These are phyloP conservation scores for Tylopilus orsonianus DNA, from an alignment of 1,284 basidiomycete genomes.

Conservation along the genomic window DNA sequence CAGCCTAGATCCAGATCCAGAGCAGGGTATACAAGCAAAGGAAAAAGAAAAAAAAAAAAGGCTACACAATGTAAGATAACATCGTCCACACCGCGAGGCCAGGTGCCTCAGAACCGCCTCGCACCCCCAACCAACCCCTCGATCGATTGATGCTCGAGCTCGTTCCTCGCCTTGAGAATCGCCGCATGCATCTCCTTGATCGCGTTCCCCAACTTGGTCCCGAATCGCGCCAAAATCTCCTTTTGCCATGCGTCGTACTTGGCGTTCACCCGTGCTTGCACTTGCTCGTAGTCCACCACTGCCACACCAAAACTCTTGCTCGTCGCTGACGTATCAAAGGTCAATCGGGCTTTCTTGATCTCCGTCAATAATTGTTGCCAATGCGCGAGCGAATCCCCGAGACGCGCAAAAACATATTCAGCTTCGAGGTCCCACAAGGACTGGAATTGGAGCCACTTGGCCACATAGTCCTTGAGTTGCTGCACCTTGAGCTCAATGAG, in stretches of 20 bases:
- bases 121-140: constrained; percentile 53
- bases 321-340: constrained; percentile 96
- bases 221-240: constrained; percentile 91
- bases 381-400: constrained; percentile 88
- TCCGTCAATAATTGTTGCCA: constrained; percentile 97
- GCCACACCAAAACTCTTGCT: constrained; percentile 91
- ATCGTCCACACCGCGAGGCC: not conserved
- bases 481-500: constrained; percentile 89
- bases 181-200: constrained; percentile 97
- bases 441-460: constrained; percentile 98
- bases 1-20: constrained; percentile 21
- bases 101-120: constrained; percentile 42
- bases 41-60: not conserved
- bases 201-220: constrained; percentile 85
- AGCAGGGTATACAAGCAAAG: constrained; percentile 9
- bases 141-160: constrained; percentile 85
- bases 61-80: not conserved
- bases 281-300: constrained; percentile 96
- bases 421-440: constrained; percentile 98
- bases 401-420: constrained; percentile 92
- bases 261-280: constrained; percentile 95
- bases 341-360: constrained; percentile 94
- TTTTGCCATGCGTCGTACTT: constrained; percentile 99
- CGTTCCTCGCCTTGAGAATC: constrained; percentile 90
- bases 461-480: constrained; percentile 87